Base-by-base conservation (phyloP, 2,329 filamentous ascomycete species). In the Arachnomyces sp. region DNA sequence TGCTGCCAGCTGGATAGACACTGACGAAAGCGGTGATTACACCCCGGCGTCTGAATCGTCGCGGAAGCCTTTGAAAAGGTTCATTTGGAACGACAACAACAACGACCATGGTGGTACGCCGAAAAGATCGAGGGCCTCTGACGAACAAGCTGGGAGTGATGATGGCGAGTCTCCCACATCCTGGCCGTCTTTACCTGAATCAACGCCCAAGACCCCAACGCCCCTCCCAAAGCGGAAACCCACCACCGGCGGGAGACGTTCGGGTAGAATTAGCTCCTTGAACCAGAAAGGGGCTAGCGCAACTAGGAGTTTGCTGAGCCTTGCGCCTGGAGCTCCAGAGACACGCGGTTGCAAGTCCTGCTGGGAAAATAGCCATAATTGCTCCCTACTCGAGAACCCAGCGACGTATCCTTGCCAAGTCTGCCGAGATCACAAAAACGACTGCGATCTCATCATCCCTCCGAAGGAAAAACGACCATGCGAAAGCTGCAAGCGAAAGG, bases 311-410 rank as follows among this genome's bases (percentile, higher is more conserved):
- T 16, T 33, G 1, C 20, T 30, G 7, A 44, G 28, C 28, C 38
- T 41, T 16, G 34, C 34, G 12, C 38, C 39, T 7, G 57, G 59
- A 1, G 47, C 61, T 18, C 60, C 63, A 4, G 51, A 34, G 3
- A 52, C 56, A 8, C 53, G 59, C 31, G 60, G 58, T 3, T 68
- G 65, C 43, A 44, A 47, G 16, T 38, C 44, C 3, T 68, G 65
- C 40, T 40, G 39, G 43, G 20, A 49, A 17, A 6, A 49, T 28
- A 15, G 25, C 13, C 3, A 65, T 50, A 42, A 49, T 4, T 67
- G 65, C 42, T 56, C 58, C 1, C 49, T 68, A 3, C 36, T 63
- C 9, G 47, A 59, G 3, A 48, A 60, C 38, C 56, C 56, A 11
- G 43, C 45, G 3, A 37, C 43, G 2, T 67, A 63, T 47, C 65